Evolutionary conservation across 139 green algal genomes (phyloP).

Genomic region (Monoraphidium neglectum): DNA sequence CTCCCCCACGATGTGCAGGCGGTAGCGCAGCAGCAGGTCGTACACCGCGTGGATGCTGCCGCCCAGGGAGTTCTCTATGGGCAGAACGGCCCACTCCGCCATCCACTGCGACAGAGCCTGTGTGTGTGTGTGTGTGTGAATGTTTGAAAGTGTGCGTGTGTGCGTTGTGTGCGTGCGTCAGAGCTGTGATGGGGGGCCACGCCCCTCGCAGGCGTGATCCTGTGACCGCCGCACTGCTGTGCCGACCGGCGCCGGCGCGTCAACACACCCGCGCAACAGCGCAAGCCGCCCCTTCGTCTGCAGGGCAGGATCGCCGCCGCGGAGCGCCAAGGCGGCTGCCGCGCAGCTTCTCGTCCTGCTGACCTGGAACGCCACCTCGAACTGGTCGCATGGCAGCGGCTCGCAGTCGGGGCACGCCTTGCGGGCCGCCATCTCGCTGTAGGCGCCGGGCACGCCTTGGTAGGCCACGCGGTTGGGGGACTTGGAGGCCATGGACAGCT

Average conservation of each 20-base stretch:
- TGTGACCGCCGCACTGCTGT: no score
- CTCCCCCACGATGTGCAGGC: slow-evolving; percentile 92
- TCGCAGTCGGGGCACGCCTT: slow-evolving; percentile 80
- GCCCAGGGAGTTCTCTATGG: slow-evolving; percentile 68
- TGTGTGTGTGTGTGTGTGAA: slow-evolving; percentile 78
- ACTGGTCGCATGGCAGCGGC: slow-evolving; percentile 92
- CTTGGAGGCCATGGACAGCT: slow-evolving; percentile 24
- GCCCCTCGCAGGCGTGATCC: no score
- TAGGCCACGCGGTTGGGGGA: slow-evolving; percentile 60
- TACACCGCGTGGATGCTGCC: slow-evolving; percentile 75
- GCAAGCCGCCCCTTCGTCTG: no score
- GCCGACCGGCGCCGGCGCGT: no score
- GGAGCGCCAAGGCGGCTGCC: no score
- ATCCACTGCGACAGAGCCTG: slow-evolving; percentile 67
- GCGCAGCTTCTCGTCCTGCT: no score
- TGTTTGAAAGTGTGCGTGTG: slow-evolving; percentile 74
- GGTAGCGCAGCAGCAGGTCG: slow-evolving; percentile 87
- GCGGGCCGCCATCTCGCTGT: slow-evolving; percentile 89
- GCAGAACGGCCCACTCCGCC: slow-evolving; percentile 61
- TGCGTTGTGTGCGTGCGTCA: slow-evolving; percentile 68
- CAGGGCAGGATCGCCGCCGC: no score
- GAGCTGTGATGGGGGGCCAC: no score
- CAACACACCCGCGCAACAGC: no score
- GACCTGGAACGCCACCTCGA: slow-evolving; percentile 94
- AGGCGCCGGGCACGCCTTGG: slow-evolving; percentile 94